Base-by-base conservation (phyloP, 2,329 filamentous ascomycete species). In the Colletotrichum karsti region DNA sequence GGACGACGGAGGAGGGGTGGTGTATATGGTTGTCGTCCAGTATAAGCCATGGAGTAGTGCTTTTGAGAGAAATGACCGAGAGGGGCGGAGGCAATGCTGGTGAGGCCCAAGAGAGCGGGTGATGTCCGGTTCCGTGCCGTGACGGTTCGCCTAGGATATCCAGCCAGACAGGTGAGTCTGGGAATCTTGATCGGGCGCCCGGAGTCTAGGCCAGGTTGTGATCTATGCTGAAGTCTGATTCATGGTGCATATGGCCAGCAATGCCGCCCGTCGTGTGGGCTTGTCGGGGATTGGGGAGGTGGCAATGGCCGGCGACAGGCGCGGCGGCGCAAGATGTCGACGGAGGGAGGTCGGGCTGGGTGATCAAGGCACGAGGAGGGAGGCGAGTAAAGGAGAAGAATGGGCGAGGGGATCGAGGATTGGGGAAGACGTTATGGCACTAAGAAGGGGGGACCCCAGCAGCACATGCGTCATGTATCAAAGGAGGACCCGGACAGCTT, bases 241-340 rank as follows among this genome's bases (percentile, higher is more conserved):
- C 71, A 72, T 71, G 69, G 70, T 74, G 73, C 72, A 74, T 76
- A 77, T 77, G 72, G 75, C 75, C 73, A 74, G 75, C 75, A 77
- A 77, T 76, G 75, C 75, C 69, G 71, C 71, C 69, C 69, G 69
- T 74, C 65, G 68, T 39, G n/a, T 62, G 39, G 59, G 58, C 48
- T 41, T 30, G 65, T 42, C 22, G 48, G 62, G 66, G 58, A 56
- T 55, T 42, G 35, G 48, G 30, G 35, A 54, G 56, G 46, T 54
- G 54, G 67, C 62, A 44, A 46, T 37, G 63, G 46, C 35, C 33
- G 26, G 46, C 24, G 13, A 69, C 67, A 51, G 54, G 26, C 35
- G 50, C 58, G 15, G 55, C 33, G 51, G 60, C 44, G 56, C 39
- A 46, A 53, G 57, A 56, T 28, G 12, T 39, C 30, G 64, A 60